These are phyloP conservation scores for Blastobotrys illinoisensis DNA, from an alignment of 1,139 yeast species.

Conservation along the genomic window DNA sequence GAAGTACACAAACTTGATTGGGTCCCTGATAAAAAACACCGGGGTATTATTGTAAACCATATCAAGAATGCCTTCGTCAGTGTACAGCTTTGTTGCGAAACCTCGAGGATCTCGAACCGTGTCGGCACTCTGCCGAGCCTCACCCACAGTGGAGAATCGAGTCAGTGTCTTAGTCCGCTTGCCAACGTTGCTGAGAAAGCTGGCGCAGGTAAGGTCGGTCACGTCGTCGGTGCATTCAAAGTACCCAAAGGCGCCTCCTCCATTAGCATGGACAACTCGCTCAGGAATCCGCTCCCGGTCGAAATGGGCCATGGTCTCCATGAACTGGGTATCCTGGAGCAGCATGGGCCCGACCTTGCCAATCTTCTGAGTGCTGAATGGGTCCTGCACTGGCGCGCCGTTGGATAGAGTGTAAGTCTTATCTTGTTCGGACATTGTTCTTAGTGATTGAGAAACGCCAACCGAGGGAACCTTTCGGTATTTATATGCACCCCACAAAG, in stretches of 20 bases:
- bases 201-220: slow-evolving; percentile 63
- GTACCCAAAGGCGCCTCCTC: slow-evolving; percentile 76
- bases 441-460: neutral
- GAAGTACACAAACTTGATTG: slow-evolving; percentile 78
- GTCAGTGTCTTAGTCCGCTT: slow-evolving; percentile 66
- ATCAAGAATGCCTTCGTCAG: slow-evolving; percentile 81
- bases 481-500: neutral
- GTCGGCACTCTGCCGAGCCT: slow-evolving; percentile 77
- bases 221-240: slow-evolving; percentile 79
- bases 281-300: slow-evolving; percentile 84
- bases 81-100: slow-evolving; percentile 70
- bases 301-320: slow-evolving; percentile 72
- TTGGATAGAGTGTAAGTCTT: slow-evolving; percentile 53
- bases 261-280: slow-evolving; percentile 84
- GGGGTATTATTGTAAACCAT: slow-evolving; percentile 87
- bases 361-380: slow-evolving; percentile 68
- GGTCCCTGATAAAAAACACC: slow-evolving; percentile 76
- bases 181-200: slow-evolving; percentile 64
- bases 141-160: slow-evolving; percentile 83
- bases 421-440: neutral
- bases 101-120: slow-evolving; percentile 88
- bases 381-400: slow-evolving; percentile 60
- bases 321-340: slow-evolving; percentile 67
- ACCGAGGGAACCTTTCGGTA: neutral
- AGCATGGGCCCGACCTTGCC: slow-evolving; percentile 71